A percentile compares a stretch with the other conserved stretches of the same genome.
phyloP scores from a whole-genome alignment of 2,329 filamentous ascomycete species.

The Elsinoe australis region DNA sequence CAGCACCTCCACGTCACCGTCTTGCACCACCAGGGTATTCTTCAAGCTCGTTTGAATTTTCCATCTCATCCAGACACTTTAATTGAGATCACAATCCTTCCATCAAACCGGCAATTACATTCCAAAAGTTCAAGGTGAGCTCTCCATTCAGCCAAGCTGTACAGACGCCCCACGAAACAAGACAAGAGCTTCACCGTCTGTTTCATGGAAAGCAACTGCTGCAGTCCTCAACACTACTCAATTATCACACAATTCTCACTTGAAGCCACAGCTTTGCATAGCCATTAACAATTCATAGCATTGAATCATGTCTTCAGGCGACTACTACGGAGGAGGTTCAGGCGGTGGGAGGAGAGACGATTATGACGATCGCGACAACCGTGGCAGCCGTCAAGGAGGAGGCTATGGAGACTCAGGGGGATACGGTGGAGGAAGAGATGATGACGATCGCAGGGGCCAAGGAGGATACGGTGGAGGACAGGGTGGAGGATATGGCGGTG shows the following conservation, averaged over 20 bases:
- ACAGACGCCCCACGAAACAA: slow-evolving; percentile 1
- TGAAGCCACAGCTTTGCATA: too few relatives aligned
- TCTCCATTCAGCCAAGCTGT: neutral
- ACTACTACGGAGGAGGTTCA: slow-evolving; percentile 23
- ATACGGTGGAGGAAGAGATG: slow-evolving; percentile 19
- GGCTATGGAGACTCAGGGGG: slow-evolving; percentile 17
- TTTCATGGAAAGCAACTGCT: too few relatives aligned
- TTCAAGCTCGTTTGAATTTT: neutral
- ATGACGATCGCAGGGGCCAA: slow-evolving; percentile 9
- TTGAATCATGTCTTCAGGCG: slow-evolving; percentile 29
- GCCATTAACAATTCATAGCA: neutral
- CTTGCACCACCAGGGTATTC: neutral
- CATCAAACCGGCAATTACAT: neutral
- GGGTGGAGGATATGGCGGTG: slow-evolving; percentile 16
- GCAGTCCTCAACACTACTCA: too few relatives aligned
- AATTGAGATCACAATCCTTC: neutral
- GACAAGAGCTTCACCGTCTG: neutral
- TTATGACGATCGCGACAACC: slow-evolving; percentile 19
- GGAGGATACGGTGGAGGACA: slow-evolving; percentile 9
- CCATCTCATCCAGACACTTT: too few relatives aligned
- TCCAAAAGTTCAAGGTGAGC: neutral
- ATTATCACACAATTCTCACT: too few relatives aligned
- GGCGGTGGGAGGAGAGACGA: slow-evolving; percentile 3
- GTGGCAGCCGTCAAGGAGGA: slow-evolving; percentile 14
- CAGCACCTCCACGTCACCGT: slow-evolving; percentile 6